Conservation (phyloP, 106 monocot genomes). For the Allium cepa region DNA sequence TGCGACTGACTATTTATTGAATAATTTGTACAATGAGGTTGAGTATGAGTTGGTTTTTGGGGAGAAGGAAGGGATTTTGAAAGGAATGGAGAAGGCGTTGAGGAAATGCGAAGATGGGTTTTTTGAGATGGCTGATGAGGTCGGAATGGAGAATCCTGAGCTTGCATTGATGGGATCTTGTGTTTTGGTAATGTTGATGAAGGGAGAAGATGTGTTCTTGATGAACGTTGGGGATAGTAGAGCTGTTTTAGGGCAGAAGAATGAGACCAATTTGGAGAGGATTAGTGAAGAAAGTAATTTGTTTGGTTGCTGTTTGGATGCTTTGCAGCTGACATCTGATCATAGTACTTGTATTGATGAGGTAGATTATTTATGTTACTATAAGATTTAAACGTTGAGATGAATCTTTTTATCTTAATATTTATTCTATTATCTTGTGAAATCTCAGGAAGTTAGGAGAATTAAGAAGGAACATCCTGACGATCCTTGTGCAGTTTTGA, state of each 20-base stretch:
- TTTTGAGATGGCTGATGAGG: slow-evolving; percentile 17
- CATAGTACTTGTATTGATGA: slow-evolving; percentile 25
- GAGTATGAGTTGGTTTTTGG: slow-evolving; percentile 11
- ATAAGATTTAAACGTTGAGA: not conserved
- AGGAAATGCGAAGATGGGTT: slow-evolving; percentile 25
- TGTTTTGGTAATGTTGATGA: slow-evolving; percentile 33
- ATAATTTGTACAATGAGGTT: slow-evolving; percentile 25
- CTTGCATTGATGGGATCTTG: slow-evolving; percentile 38
- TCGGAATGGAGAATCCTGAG: slow-evolving; percentile 28
- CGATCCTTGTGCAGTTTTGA: slow-evolving; percentile 52
- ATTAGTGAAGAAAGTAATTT: not conserved
- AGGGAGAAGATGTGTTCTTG: slow-evolving; percentile 33
- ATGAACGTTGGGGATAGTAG: slow-evolving; percentile 39
- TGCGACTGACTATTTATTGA: slow-evolving; percentile 36
- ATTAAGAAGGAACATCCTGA: slow-evolving; percentile 79
- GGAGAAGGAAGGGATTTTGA: slow-evolving; percentile 12
- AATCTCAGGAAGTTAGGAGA: slow-evolving; percentile 63
- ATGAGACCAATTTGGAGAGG: not conserved
- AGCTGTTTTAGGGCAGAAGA: slow-evolving; percentile 17
- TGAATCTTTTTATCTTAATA: not conserved
- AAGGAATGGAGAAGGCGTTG: slow-evolving; percentile 19
- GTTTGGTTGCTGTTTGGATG: slow-evolving; percentile 9
- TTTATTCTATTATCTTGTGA: not conserved
- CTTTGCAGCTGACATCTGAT: slow-evolving; percentile 27
- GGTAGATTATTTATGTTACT: slow-evolving; percentile 9